phyloP scores from a whole-genome alignment of 352 stramenopile genomes.

The Pythium scleroteichum region DNA sequence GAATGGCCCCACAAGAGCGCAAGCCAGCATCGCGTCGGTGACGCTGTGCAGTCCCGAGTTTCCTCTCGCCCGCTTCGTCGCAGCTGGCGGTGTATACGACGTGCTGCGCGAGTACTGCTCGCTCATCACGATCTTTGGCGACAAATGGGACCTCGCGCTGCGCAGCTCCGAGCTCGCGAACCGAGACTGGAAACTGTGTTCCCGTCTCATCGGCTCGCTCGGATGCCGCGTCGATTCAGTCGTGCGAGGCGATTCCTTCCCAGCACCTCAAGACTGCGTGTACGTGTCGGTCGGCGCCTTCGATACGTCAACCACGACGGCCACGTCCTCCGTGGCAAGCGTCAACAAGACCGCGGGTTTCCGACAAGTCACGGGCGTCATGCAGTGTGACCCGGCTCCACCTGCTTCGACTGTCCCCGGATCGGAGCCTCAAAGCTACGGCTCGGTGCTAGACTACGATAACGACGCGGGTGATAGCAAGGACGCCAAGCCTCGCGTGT shows the following conservation, averaged over 20 bases:
- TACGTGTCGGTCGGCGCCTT: background rate
- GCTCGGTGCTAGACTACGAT: background rate
- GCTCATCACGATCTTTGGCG: constrained; percentile 60
- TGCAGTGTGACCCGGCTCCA: background rate
- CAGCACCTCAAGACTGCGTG: background rate
- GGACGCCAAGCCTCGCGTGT: constrained; percentile 32
- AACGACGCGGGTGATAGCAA: constrained; percentile 2
- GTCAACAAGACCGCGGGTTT: constrained; percentile 8
- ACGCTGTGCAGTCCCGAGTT: constrained; percentile 59
- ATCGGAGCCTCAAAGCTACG: background rate
- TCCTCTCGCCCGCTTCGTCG: constrained; percentile 43
- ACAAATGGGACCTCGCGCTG: constrained; percentile 26
- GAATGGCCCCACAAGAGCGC: constrained; percentile 22
- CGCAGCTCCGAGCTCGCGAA: constrained; percentile 13
- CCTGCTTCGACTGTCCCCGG: background rate
- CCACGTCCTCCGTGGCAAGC: background rate
- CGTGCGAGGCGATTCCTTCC: constrained; percentile 6
- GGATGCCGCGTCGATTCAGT: constrained; percentile 7
- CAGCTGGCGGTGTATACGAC: constrained; percentile 39
- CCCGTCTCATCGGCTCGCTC: background rate
- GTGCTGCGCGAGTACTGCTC: constrained; percentile 41
- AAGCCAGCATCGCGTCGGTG: background rate
- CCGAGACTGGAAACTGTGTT: constrained; percentile 7
- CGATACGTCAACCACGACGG: background rate
- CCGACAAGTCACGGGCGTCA: background rate